Conservation (phyloP, 2,329 filamentous ascomycete genomes). For the Endothia cerciana region DNA sequence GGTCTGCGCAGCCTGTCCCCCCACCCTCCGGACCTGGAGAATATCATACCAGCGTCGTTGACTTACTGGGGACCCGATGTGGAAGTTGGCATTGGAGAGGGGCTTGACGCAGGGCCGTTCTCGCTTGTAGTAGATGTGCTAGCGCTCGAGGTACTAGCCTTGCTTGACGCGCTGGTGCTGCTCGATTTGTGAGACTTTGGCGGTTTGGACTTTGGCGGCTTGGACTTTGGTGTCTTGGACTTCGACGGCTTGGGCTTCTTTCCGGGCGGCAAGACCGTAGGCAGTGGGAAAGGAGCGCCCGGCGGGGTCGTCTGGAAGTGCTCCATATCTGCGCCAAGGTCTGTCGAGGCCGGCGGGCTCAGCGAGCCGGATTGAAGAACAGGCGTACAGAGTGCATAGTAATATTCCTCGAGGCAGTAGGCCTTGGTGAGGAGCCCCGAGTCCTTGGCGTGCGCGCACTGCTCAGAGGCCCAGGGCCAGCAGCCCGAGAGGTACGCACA, state of each 20-base stretch:
- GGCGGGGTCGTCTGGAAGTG: neutral
- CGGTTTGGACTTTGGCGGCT: neutral
- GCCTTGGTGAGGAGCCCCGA: slow-evolving; percentile 8
- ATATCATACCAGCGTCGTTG: too few relatives aligned
- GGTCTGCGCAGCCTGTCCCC: too few relatives aligned
- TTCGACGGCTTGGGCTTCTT: neutral
- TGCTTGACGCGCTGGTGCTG: too few relatives aligned
- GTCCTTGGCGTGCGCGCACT: neutral
- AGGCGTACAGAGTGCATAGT: slow-evolving; percentile 11
- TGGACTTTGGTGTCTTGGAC: neutral
- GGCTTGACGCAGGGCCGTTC: neutral
- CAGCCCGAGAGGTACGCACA: neutral
- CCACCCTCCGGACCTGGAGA: too few relatives aligned
- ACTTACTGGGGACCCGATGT: too few relatives aligned
- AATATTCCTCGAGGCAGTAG: slow-evolving; percentile 12
- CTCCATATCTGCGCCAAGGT: too few relatives aligned
- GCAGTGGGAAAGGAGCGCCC: neutral
- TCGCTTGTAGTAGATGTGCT: neutral
- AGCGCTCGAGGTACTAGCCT: neutral
- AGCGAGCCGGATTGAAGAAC: neutral
- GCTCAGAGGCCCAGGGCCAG: neutral
- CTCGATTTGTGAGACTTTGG: neutral
- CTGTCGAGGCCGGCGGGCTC: too few relatives aligned
- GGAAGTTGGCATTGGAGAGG: neutral
- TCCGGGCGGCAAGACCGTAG: neutral